Evolutionary conservation across 306 rosid genomes (phyloP).

Genomic region (Fragaria nilgerrensis): DNA sequence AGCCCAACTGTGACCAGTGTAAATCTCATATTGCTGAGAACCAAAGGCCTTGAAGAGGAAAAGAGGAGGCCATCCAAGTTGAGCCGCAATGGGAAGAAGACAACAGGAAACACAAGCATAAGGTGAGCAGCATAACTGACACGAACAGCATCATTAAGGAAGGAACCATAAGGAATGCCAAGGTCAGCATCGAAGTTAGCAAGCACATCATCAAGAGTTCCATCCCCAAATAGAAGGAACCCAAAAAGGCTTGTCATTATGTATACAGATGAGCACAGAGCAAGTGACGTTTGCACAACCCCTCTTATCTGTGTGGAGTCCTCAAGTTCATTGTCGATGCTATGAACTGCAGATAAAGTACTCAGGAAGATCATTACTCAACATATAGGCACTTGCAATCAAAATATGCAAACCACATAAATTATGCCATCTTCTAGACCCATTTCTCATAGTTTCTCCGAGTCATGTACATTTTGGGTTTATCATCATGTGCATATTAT

Average conservation of each 20-base stretch:
- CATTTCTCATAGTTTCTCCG: neutral
- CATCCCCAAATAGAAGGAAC: conserved; percentile 84
- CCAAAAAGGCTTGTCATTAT: conserved; percentile 80
- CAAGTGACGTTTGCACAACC: conserved; percentile 64
- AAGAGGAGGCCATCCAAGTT: conserved; percentile 76
- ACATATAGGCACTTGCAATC: neutral
- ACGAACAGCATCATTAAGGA: conserved; percentile 76
- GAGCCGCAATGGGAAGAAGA: conserved; percentile 69
- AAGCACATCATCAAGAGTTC: conserved; percentile 78
- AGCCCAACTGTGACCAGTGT: conserved; percentile 53
- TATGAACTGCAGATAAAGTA: conserved; percentile 64
- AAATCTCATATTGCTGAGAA: conserved; percentile 60
- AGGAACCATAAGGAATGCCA: conserved; percentile 66
- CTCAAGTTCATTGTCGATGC: conserved; percentile 76
- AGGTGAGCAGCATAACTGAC: conserved; percentile 91
- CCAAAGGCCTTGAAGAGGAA: conserved; percentile 64
- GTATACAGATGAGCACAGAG: conserved; percentile 74
- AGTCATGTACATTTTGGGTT: neutral
- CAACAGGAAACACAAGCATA: conserved; percentile 81
- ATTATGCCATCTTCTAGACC: neutral
- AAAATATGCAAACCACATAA: neutral
- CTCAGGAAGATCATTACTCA: conserved; percentile 20
- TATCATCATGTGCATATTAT: neutral
- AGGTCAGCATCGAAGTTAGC: conserved; percentile 83
- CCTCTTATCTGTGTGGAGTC: conserved; percentile 62